Base-by-base conservation (phyloP, 2,329 filamentous ascomycete genomes). In the Celoporthe dispersa region DNA sequence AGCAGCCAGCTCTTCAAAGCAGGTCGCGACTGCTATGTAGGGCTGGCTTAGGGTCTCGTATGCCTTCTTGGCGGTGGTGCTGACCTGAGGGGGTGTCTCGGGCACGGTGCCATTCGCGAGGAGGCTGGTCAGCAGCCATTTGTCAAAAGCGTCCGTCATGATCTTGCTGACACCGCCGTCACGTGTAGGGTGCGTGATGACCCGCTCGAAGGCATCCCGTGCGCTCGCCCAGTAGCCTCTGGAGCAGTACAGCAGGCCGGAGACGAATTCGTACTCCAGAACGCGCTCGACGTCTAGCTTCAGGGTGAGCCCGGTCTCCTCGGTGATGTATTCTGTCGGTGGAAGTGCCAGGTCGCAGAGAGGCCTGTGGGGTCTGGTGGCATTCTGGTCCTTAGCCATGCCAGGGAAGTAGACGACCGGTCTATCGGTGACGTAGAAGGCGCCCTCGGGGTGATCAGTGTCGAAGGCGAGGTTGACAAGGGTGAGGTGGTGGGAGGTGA, bases 131-230 rank as follows among this genome's bases (percentile, higher is more conserved):
- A 99, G 82, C 11, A 97, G 78, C 92, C 94, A 98, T 80, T 95
- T 97, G 81, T 95, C 97, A 84, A 97, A 95, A 7, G 93, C 93
- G 74, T 97, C 94, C 4, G 92, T 84, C 91, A 96, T 96, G 65
- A 97, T 85, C 78, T 90, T 91, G 79, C 91, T 95, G 16, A 89
- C 84, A 48, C 88, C 85, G 41, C 85, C 83, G 28, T 90, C 90
- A 66, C 83, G 84, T 0, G 85, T 84, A 0, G 94, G 93, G 69
- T 90, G 90, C 3, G 90, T 87, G 48, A 97, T 83, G 59, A 88
- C 87, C 70, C 88, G 85, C 74, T 89, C 87, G 35, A 94, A 84
- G 39, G 90, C 88, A 51, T 84, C 84, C 22, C 85, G 80, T 0
- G 92, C 91, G 69, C 86, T 86, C 25, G 80, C 77, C 91, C 92